Evolutionary conservation across 2,329 filamentous ascomycete genomes (phyloP), one percentile per base, ranked within the genome.

Genomic region (Aspergillus transmontanensis): DNA sequence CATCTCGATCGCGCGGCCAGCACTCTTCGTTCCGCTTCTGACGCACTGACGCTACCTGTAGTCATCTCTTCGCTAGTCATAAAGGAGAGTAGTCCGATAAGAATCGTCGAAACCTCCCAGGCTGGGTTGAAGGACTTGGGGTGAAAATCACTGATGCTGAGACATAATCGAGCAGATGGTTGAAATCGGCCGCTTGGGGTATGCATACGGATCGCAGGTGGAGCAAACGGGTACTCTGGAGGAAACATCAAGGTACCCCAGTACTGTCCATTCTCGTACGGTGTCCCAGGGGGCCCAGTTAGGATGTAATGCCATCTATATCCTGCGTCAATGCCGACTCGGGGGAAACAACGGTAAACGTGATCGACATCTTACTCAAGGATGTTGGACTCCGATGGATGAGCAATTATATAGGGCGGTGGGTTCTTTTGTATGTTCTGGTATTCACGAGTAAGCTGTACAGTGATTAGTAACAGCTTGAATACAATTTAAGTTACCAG

Each of bases 21-120:
- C 71, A 90, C 86, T 76, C 88, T 90, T 65, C 94, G 87, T 82
- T 98, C 94, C 4, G 86, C 83, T 57, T 92, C 87, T 0, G 87
- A 90, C 21, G 89, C 92, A 6, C 90, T 89, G 34, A 99, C 87
- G 34, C 90, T 94, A 2, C 95, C 95, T 0, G 95, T 98, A 0
- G 95, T 99, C 91, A 98, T 97, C 82, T 99, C 95, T 75, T 99
- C 94, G 68, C 92, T 93, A 2, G 94, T 98, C 95, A 99, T 99
- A 80, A 99, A 99, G 45, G 91, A 96, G 66, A 98, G 83, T 32
- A 99, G 86, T 11, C 95, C 95, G 60, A 96, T 96, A 19, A 99
- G 83, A 68, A 99, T 99, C 0, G 95, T 99, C 60, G 91, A 94
- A 9, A 99, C 95, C 75, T 97, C 94, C 95, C 95, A 99, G 1